Evolutionary conservation across 495 filamentous ascomycete species (phyloP), one percentile per base, ranked within the genome.

Genomic region (Penicillium maclennaniae): DNA sequence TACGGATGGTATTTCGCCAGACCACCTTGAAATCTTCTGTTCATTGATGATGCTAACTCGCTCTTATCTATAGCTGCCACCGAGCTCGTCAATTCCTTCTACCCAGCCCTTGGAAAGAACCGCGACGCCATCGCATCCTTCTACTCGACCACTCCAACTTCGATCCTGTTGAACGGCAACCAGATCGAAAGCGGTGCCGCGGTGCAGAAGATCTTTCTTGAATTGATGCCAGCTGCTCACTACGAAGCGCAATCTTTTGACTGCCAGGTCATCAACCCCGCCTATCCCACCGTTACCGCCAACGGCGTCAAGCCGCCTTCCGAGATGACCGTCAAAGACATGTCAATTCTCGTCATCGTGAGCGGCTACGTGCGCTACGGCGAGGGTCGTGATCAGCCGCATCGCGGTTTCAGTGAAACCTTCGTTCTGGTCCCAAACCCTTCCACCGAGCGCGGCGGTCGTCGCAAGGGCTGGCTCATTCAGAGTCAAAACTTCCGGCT

Each of bases 381-480:
- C 2, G 79, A 83, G 31, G 69, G 63, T 16, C 70, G 75, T 28
- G 75, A 82, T 28, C 78, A 74, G 16, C 74, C 77, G 10, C 78
- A 80, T 63, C 79, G 79, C 49, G 79, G 75, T 7, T 93, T 95
- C 68, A 85, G 81, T 46, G 89, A 95, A 60, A 83, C 73, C 7
- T 84, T 92, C 55, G 77, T 91, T 1, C 69, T 95, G 39, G 85
- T 92, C 26, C 89, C 89, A 19, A 91, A 92, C 61, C 79, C 79
- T 56, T 79, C 84, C 19, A 69, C 76, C 14, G 72, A 78, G 16
- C 71, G 62, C 25, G 69, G 74, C 39, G 75, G 71, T 51, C 76
- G 74, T 43, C 68, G 63, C 49, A 76, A 70, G 51, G 74, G 73
- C 34, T 91, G 84, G 80, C 66, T 92, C 34, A 83, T 92, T 44